Conservation (phyloP, 805 yeast genomes). For the Scheffersomyces spartinae region DNA sequence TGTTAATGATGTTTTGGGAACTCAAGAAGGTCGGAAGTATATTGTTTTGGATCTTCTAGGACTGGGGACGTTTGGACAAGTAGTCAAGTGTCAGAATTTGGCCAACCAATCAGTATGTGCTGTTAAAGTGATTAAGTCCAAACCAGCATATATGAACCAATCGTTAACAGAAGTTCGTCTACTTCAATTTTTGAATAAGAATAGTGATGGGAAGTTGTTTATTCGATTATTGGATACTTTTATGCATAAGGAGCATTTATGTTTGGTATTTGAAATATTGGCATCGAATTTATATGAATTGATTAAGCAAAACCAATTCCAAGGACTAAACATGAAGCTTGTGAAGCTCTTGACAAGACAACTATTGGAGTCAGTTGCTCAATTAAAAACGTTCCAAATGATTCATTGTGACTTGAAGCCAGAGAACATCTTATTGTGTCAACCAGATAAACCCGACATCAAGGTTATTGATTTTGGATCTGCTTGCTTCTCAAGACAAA, state of each 20-base stretch:
- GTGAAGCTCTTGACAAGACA: constrained; percentile 74
- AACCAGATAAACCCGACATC: constrained; percentile 73
- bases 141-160: constrained; percentile 85
- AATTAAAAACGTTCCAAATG: constrained; percentile 69
- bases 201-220: constrained; percentile 59
- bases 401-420: constrained; percentile 97
- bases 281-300: constrained; percentile 85
- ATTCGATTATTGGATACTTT: constrained; percentile 77
- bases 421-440: constrained; percentile 75
- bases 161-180: constrained; percentile 83
- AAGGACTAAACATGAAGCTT: constrained; percentile 72
- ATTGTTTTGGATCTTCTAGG: constrained; percentile 86
- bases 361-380: constrained; percentile 66
- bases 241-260: constrained; percentile 83
- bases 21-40: constrained; percentile 75
- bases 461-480: constrained; percentile 95
- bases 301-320: constrained; percentile 85
- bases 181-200: constrained; percentile 67
- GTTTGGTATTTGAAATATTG: constrained; percentile 83
- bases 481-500: constrained; percentile 86
- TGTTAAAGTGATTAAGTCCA: constrained; percentile 86
- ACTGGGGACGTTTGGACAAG: constrained; percentile 97
- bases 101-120: constrained; percentile 82
- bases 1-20: constrained; percentile 88
- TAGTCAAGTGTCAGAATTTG: constrained; percentile 81